Evolutionary conservation across 2,329 filamentous ascomycete species (phyloP), one percentile per base, ranked within the genome.

Genomic region (Epichloe aotearoae): DNA sequence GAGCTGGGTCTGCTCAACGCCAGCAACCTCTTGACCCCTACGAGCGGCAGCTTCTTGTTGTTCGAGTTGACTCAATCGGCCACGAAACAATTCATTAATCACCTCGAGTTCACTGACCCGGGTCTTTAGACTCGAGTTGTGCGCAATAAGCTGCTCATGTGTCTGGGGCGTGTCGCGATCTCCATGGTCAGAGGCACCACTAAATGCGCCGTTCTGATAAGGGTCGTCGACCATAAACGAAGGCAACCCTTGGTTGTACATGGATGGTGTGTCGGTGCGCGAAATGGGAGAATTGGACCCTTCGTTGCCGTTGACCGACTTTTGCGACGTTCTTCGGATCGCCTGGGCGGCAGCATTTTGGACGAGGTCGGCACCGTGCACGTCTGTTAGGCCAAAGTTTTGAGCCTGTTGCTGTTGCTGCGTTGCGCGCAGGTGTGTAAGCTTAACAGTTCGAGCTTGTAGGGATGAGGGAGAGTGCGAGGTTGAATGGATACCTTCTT

Each of bases 21-120:
- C 68, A 7, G 75, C 72, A 42, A 82, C 73, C 52, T 81, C 76
- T 53, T 77, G 73, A 19, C 79, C 74, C 61, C 81, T 69, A 62
- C 83, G 70, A 49, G 84, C 79, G 46, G 77, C 81, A 46, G 79
- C 79, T 62, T 91, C 86, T 61, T 84, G 84, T 57, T 83, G 79
- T 63, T 94, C 88, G 12, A 93, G 74, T 63, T 93, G 86, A 76
- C 64, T 82, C 67, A 96, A 81, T 11, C 84, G 79, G 38, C 83
- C 83, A 47, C 83, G 76, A 66, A 88, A 89, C 43, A 90, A 73
- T 62, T 86, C 85, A 61, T 90, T 96, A 72, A 98, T 96, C 49
- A 98, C 79, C 64, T 98, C 93, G 23, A 98, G 77, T 66, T 98
- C 93, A 59, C 84, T 93, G 36, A 98, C 91, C 41, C 93, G 83